These are phyloP conservation scores for Saturnispora ahearnii DNA, from an alignment of 805 yeast species.

Conservation along the genomic window DNA sequence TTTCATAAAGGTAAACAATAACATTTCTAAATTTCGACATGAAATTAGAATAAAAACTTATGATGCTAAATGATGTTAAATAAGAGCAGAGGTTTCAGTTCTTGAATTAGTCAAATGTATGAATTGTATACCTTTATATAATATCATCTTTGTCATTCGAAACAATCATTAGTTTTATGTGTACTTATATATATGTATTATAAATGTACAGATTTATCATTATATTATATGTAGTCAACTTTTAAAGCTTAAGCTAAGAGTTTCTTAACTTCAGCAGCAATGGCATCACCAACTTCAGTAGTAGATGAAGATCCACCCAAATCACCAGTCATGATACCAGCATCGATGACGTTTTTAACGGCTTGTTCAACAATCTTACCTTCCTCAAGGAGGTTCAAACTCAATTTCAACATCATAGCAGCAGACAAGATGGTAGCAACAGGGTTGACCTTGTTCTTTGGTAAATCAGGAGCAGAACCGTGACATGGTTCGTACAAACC, in stretches of 20 bases:
- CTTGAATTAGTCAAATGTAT: no score
- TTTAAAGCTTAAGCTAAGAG: slow-evolving; percentile 13
- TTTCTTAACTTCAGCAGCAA: slow-evolving; percentile 59
- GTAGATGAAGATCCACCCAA: slow-evolving; percentile 80
- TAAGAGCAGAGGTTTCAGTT: no score
- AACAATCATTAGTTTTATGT: no score
- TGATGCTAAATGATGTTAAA: no score
- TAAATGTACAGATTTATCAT: no score
- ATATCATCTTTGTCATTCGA: no score
- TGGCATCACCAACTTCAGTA: slow-evolving; percentile 88
- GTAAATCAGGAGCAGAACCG: slow-evolving; percentile 96
- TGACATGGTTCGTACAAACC: slow-evolving; percentile 98
- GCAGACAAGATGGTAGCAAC: slow-evolving; percentile 91
- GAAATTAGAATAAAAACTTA: background rate
- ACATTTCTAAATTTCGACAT: background rate
- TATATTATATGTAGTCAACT: background rate
- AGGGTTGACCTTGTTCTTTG: slow-evolving; percentile 84
- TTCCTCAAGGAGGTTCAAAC: slow-evolving; percentile 73
- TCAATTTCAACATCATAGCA: slow-evolving; percentile 94
- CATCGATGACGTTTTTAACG: slow-evolving; percentile 70
- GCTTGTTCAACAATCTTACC: slow-evolving; percentile 87
- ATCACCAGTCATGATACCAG: slow-evolving; percentile 86
- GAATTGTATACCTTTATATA: no score
- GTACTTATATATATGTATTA: no score
- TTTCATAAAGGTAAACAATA: background rate